phyloP scores from a whole-genome alignment of 768 basidiomycete species.

The Dictyophora rubrovolvata region DNA sequence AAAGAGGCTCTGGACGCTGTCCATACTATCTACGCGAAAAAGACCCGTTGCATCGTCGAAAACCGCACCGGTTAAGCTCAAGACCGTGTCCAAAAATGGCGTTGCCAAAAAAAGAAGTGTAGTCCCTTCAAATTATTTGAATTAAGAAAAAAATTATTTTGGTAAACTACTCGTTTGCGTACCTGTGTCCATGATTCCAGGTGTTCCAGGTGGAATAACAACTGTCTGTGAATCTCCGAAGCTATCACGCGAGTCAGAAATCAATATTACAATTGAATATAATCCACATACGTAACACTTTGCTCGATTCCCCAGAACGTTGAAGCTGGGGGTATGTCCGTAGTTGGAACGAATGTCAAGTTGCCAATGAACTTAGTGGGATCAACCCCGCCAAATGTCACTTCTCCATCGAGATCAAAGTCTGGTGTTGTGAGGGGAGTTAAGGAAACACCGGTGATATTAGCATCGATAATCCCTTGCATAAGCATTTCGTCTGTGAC shows the following conservation, averaged over 20 bases:
- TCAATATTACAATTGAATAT: not conserved
- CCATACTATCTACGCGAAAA: not conserved
- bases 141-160: not conserved
- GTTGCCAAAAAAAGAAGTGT: slow-evolving; percentile 20
- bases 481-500: slow-evolving; percentile 21
- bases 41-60: slow-evolving; percentile 11
- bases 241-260: not conserved
- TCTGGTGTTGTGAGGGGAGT: slow-evolving; percentile 15
- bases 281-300: slow-evolving; percentile 18
- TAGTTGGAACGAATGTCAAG: slow-evolving; percentile 10
- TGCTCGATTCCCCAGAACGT: slow-evolving; percentile 25
- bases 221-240: slow-evolving; percentile 21
- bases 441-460: slow-evolving; percentile 26
- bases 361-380: slow-evolving; percentile 8
- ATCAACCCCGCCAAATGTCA: slow-evolving; percentile 21
- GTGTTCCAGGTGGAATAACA: not conserved
- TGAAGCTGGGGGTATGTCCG: slow-evolving; percentile 16
- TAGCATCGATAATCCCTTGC: slow-evolving; percentile 20
- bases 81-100: slow-evolving; percentile 34
- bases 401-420: slow-evolving; percentile 13
- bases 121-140: slow-evolving; percentile 24
- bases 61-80: slow-evolving; percentile 21
- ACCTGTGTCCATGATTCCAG: slow-evolving; percentile 23
- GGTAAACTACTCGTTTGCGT: slow-evolving; percentile 17
- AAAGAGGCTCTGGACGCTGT: not conserved